Percentiles rank a stretch among this genome's conserved stretches.
phyloP scores from a whole-genome alignment of 148 eudicot species.

The Dysphania ambrosioides region DNA sequence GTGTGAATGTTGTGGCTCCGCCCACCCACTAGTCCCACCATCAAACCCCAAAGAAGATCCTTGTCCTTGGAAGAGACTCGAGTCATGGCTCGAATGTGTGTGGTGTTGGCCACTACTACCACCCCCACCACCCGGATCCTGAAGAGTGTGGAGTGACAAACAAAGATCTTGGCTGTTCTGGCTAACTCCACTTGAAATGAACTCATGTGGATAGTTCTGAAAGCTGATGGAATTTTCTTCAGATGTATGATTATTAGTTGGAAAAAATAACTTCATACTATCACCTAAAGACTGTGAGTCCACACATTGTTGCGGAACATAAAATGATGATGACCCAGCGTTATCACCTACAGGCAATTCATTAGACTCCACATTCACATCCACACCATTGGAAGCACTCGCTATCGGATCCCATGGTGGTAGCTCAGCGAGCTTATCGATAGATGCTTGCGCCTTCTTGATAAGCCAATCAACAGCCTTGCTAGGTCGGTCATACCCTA shows the following conservation, averaged over 20 bases:
- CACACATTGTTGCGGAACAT: slow-evolving; percentile 24
- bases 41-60: slow-evolving; percentile 24
- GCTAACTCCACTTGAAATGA: slow-evolving; percentile 17
- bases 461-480: slow-evolving; percentile 49
- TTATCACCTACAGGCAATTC: slow-evolving; percentile 21
- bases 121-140: slow-evolving; percentile 23
- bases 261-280: slow-evolving; percentile 29
- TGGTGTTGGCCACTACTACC: slow-evolving; percentile 9
- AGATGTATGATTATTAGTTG: slow-evolving; percentile 21
- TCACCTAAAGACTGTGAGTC: slow-evolving; percentile 23
- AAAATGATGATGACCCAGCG: slow-evolving; percentile 22
- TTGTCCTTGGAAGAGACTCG: slow-evolving; percentile 19
- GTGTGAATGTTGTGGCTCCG: slow-evolving; percentile 10
- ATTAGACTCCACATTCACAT: slow-evolving; percentile 13
- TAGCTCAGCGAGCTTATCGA: slow-evolving; percentile 33
- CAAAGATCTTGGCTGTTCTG: slow-evolving; percentile 34
- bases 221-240: slow-evolving; percentile 19
- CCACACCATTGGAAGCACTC: neutral
- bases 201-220: slow-evolving; percentile 32
- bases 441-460: slow-evolving; percentile 37
- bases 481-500: slow-evolving; percentile 44
- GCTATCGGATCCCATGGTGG: slow-evolving; percentile 41
- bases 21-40: slow-evolving; percentile 27
- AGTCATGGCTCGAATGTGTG: slow-evolving; percentile 12
- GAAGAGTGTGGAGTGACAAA: slow-evolving; percentile 37